Evolutionary conservation across 2,329 filamentous ascomycete species (phyloP), one percentile per base, ranked within the genome.

Genomic region (Cyphellophora europaea): DNA sequence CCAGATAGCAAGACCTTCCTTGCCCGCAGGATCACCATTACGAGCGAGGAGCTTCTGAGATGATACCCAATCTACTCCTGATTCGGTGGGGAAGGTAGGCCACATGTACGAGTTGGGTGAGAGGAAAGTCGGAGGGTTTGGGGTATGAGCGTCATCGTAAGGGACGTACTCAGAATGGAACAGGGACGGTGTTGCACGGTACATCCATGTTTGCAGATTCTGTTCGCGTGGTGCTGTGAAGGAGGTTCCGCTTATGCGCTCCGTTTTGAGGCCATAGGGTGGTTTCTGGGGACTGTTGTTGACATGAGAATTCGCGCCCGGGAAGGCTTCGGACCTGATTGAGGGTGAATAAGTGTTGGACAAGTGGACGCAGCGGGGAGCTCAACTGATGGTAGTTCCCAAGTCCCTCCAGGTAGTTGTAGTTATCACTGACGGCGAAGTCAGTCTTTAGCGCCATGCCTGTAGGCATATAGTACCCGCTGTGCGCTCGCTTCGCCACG

Each of bases 151-250:
- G 12, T 10, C 5, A 19, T 29, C 15, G 15, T 44, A 41, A 4
- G 35, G 41, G 11, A 27, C 27, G 21, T 41, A 46, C 17, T 30
- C 36, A 10, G 21, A 61, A 53, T 75, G 72, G 6, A 67, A 66
- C 30, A 69, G 69, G 3, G 71, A 69, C 5, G 72, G 71, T 2
- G 71, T 59, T 39, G 71, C 66, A 21, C 72, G 66, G 46, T 76
- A 74, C 12, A 76, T 58, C 72, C 71, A 76, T 40, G 71, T 62
- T 48, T 75, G 72, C 51, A 71, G 67, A 52, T 74, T 74, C 49
- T 67, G 62, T 47, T 66, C 59, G 27, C 72, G 61, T 5, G 72
- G 71, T 11, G 71, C 70, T 27, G 71, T 69, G 51, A 77, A 77
- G 15, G 72, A 69, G 2, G 70, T 74, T 12, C 71, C 72, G n/a